Conservation (phyloP, 306 rosid species). For the Dryas drummondii region DNA sequence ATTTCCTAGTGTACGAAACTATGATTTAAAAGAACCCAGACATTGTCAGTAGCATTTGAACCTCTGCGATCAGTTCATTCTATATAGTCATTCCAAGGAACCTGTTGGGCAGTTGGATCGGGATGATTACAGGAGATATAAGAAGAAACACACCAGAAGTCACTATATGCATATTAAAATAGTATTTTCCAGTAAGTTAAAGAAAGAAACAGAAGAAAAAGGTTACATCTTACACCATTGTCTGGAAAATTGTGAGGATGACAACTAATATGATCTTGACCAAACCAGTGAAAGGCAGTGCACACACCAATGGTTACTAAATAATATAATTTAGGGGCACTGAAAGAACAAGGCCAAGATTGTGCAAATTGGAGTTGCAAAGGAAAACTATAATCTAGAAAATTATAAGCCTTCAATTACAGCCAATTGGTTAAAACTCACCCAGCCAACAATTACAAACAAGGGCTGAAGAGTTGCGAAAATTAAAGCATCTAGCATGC, state of each 20-base stretch:
- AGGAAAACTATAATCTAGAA: constrained; percentile 2
- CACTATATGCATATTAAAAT: not conserved
- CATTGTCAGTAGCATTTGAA: not conserved
- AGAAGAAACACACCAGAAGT: not conserved
- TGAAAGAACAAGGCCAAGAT: not conserved
- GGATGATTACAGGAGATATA: not conserved
- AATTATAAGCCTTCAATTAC: not conserved
- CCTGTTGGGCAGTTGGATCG: not conserved
- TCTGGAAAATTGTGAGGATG: not conserved
- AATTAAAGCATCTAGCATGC: too few relatives aligned
- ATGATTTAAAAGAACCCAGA: not conserved
- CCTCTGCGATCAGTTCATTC: not conserved
- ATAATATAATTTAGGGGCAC: not conserved
- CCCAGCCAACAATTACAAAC: too few relatives aligned
- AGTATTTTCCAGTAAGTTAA: not conserved
- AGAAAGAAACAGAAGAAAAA: not conserved
- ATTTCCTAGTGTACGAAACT: not conserved
- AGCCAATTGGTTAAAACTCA: too few relatives aligned
- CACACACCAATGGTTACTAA: not conserved
- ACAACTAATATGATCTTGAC: not conserved
- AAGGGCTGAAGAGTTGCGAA: too few relatives aligned
- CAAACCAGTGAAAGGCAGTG: not conserved
- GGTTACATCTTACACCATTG: not conserved
- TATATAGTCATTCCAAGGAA: not conserved
- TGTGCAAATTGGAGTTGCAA: not conserved